phyloP scores from a whole-genome alignment of 805 yeast genomes.

The Wickerhamiella hasegawae region DNA sequence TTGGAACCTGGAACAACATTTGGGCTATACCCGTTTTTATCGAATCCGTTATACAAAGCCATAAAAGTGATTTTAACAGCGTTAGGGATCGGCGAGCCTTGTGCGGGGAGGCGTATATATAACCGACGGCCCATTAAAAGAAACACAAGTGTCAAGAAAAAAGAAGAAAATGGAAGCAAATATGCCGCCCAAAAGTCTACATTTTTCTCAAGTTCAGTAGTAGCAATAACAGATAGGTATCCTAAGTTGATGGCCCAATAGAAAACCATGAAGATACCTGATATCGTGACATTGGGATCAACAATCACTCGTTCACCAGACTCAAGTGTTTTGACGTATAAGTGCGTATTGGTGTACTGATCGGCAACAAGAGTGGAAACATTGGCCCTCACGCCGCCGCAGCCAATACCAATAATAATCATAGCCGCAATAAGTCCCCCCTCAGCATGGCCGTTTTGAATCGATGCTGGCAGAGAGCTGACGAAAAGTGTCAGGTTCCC shows the following conservation, averaged over 20 bases:
- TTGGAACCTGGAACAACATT: conserved; percentile 3
- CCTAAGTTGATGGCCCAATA: conserved; percentile 67
- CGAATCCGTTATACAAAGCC: conserved; percentile 31
- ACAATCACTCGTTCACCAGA: conserved; percentile 52
- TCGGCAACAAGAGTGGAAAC: conserved; percentile 63
- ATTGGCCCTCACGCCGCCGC: conserved; percentile 70
- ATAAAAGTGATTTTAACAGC: conserved; percentile 32
- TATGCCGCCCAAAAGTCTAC: conserved; percentile 54
- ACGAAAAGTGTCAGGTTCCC: conserved; percentile 51
- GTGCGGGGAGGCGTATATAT: conserved; percentile 44
- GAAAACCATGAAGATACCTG: conserved; percentile 59
- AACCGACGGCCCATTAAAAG: conserved; percentile 37
- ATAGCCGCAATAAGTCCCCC: conserved; percentile 47
- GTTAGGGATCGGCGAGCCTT: conserved; percentile 42
- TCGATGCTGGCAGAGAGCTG: conserved; percentile 50
- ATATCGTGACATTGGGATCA: conserved; percentile 56
- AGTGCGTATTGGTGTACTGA: conserved; percentile 46
- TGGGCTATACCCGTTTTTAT: conserved; percentile 2
- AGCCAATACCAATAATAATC: conserved; percentile 55
- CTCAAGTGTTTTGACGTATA: conserved; percentile 39
- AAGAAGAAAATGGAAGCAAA: conserved; percentile 54
- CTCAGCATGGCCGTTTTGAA: conserved; percentile 24
- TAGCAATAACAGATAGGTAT: conserved; percentile 57
- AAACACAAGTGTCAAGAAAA: conserved; percentile 40
- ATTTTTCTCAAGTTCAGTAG: conserved; percentile 51